phyloP scores from a whole-genome alignment of 345 rosid species.

The Turritis glabra region DNA sequence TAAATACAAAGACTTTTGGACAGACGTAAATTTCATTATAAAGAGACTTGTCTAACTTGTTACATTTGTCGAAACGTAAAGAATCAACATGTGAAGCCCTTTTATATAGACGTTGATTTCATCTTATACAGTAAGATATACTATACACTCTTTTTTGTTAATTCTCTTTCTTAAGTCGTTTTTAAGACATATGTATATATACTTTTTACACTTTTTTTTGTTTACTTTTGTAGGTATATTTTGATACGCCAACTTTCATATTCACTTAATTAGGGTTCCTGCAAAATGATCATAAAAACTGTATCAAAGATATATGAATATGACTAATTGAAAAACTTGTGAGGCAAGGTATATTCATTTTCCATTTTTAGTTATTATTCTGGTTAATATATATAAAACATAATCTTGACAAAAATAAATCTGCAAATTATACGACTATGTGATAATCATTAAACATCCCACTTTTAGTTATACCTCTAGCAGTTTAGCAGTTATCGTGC shows the following conservation, averaged over 20 bases:
- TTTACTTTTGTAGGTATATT: not conserved
- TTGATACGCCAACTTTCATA: constrained; percentile 7
- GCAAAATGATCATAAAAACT: constrained; percentile 25
- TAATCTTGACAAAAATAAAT: not conserved
- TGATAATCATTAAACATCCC: not conserved
- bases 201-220: not conserved
- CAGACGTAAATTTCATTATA: not conserved
- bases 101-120: not conserved
- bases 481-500: not conserved
- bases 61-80: constrained; percentile 22
- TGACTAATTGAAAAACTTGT: not conserved
- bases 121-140: not conserved
- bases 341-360: not conserved
- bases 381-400: too few relatives aligned
- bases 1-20: constrained; percentile 15
- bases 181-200: not conserved
- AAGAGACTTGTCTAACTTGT: constrained; percentile 15
- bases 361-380: not conserved
- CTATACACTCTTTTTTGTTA: not conserved
- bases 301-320: too few relatives aligned
- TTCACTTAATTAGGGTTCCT: constrained; percentile 21
- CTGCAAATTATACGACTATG: not conserved
- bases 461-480: constrained; percentile 13
- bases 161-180: not conserved
- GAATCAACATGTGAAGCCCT: constrained; percentile 21